Base-by-base conservation (phyloP, 352 stramenopile species). In the Globisporangium middletonii region DNA sequence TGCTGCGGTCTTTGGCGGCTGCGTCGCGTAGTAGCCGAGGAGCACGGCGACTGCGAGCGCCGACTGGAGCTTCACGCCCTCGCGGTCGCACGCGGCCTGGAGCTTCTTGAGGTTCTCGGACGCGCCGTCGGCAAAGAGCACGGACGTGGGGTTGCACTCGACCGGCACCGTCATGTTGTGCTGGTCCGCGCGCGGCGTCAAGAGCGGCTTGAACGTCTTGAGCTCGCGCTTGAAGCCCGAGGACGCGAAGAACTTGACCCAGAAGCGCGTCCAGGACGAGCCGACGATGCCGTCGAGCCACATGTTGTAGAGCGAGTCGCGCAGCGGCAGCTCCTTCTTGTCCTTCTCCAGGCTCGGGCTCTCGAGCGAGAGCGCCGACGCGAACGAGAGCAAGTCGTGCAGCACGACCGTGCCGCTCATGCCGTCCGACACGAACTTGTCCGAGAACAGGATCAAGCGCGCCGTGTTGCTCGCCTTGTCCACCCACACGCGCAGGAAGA, bases 71-170 rank as follows among this genome's bases (percentile, higher is more conserved):
- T 58, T 62, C 27, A 62, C 57, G 38, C 46, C 46, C 46, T 62
- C 47, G 41, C 44, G 38, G 28, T 57, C 42, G 49, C 57, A 62
- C 13, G 38, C 27, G 19, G 48, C 35, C 38, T 45, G 41, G 27
- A 53, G 44, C 50, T 62, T 62, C 47, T 50, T 45, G 18, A 52
- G 35, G 30, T 62, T 62, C n/a, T 33, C 57, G 18, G 56, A 37
- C 28, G 48, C 37, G 9, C 57, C 57, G 38, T 44, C 30, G 9
- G 57, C 57, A 26, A 62, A 62, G 4, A 62, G 57, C 42, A 55
- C 47, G 11, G 42, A 56, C 28, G 47, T 62, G 4, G 28, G n/a
- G 38, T 62, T 62, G 57, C 45, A 60, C 45, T 53, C 38, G 19
- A 41, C 44, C 15, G 55, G 55, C 7, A 60, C 13, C 1, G 19